Conservation (phyloP, 129 eudicot genomes). For the Dittrichia graveolens region DNA sequence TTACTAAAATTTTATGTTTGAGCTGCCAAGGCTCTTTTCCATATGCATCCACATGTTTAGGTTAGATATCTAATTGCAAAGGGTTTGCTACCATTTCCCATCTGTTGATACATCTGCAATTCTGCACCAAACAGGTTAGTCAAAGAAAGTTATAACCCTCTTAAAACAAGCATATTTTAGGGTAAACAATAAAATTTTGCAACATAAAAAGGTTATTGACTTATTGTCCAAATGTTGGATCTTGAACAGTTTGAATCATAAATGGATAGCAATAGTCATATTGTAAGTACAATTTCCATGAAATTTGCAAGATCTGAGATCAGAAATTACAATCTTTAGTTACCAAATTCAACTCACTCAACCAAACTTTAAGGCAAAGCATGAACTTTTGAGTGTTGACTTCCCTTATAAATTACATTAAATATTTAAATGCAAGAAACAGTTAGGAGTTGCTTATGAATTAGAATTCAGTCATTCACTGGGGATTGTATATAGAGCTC, state of each 20-base stretch:
- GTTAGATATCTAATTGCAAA: too few species aligned
- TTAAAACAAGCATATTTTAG: background rate
- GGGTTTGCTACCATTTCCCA: conserved; percentile 87
- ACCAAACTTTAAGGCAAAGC: background rate
- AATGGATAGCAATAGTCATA: background rate
- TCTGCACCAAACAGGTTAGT: conserved; percentile 17
- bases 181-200: too few species aligned
- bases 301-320: background rate
- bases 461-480: background rate
- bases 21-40: too few species aligned
- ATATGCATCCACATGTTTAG: too few species aligned
- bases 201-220: too few species aligned
- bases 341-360: conserved; percentile 8
- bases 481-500: background rate
- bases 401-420: background rate
- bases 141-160: background rate
- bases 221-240: background rate
- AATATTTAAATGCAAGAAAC: background rate
- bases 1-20: too few species aligned
- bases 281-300: background rate
- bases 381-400: background rate
- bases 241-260: background rate
- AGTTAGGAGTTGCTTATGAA: background rate
- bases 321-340: conserved; percentile 1
- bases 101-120: conserved; percentile 77